phyloP scores from a whole-genome alignment of 495 filamentous ascomycete species.

The Massariosphaeria phaeospora region DNA sequence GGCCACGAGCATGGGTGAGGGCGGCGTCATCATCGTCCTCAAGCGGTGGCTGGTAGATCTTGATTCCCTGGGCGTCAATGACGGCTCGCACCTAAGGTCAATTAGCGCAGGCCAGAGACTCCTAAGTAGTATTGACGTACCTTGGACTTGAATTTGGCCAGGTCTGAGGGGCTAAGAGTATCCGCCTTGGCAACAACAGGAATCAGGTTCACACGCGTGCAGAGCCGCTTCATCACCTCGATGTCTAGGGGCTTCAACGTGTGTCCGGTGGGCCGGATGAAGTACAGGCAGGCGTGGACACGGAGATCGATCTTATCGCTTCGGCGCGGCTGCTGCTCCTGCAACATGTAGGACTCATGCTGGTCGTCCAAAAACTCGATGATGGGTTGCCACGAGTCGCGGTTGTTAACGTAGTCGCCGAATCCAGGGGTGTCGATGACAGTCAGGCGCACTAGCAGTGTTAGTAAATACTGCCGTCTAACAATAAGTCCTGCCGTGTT shows the following conservation, averaged over 20 bases:
- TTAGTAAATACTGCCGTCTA: conserved; percentile 29
- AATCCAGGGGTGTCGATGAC: conserved; percentile 99
- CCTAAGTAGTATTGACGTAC: conserved; percentile 47
- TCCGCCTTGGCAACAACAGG: conserved; percentile 98
- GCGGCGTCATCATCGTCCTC: conserved; percentile 98
- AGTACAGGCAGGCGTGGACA: conserved; percentile 97
- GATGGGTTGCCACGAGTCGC: conserved; percentile 98
- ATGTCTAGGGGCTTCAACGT: conserved; percentile 98
- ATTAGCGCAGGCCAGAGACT: conserved; percentile 10
- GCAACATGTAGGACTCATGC: conserved; percentile 99
- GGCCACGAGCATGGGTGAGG: conserved; percentile 82
- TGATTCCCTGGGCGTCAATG: conserved; percentile 96
- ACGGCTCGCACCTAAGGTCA: conserved; percentile 75
- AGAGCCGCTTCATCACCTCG: conserved; percentile 98
- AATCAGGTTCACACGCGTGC: conserved; percentile 95
- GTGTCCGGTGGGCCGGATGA: conserved; percentile 96
- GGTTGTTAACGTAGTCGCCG: conserved; percentile 99
- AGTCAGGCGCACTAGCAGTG: conserved; percentile 76
- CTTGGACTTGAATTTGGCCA: conserved; percentile 87
- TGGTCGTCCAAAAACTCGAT: conserved; percentile 99
- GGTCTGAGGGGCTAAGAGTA: conserved; percentile 85
- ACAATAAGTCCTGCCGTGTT: conserved; percentile 6
- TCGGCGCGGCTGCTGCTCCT: conserved; percentile 97
- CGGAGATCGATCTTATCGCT: conserved; percentile 98
- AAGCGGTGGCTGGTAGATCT: conserved; percentile 95